Base-by-base conservation (phyloP, 805 yeast genomes). In the Limtongozyma cylindracea region DNA sequence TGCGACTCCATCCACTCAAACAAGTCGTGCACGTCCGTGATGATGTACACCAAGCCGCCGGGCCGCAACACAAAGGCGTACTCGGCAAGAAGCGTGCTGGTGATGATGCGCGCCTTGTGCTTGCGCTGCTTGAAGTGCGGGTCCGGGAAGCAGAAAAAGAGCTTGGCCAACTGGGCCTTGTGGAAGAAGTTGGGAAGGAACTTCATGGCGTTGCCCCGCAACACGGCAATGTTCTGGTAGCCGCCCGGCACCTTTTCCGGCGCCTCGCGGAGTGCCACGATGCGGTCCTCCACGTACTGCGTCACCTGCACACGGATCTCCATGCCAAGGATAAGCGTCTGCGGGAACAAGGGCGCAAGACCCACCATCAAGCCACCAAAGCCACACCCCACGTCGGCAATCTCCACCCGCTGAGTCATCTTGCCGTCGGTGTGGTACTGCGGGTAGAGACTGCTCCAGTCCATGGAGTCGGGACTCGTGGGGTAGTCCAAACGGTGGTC, bases 121-220 rank as follows among this genome's bases (percentile, higher is more conserved):
- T 88, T 88, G 39, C 96, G 60, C 45, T 78, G 91, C 43, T 88
- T 88, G 56, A 88, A 88, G 45, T 88, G 98, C 6, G 98, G 98
- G 45, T 88, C 98, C n/a, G 98, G 98, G 60, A 88, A 88, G 44
- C 98, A 88, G 52, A 88, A 88, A 49, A 88, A 88, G 61, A 88
- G 76, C 53, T 84, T 88, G 16, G 70, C 63, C 23, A 82, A 49
- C 41, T 80, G 95, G 5, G 67, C 66, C 43, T 71, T 71, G 26
- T 56, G 52, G 49, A 88, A 88, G 43, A 88, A 88, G 43, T 88
- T 88, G 12, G 98, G 96, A 29, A 80, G 48, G 38, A 88, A 88
- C 45, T 88, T 88, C 98, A 88, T 88, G 17, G 96, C 88, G 39
- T 88, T 88, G 11, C 91, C 96, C 41, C 98, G 60, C 23, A 88